Percentiles rank a stretch among this genome's conserved stretches.
Conservation (phyloP, 2,329 filamentous ascomycete genomes). For the Aspergillus alliaceus region DNA sequence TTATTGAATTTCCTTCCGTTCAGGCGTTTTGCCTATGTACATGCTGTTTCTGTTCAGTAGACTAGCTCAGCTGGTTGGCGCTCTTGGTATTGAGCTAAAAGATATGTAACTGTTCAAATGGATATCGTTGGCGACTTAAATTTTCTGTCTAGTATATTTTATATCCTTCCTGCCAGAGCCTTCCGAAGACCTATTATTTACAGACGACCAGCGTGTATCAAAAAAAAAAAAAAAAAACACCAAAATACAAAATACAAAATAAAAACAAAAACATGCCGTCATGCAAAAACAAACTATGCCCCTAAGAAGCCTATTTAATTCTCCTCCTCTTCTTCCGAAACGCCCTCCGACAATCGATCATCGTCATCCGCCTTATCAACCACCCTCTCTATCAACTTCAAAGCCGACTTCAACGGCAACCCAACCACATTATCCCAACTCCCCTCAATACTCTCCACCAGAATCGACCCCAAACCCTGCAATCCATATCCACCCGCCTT, state of each 20-base stretch:
- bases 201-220: conserved; percentile 12
- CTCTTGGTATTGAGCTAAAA: conserved; percentile 23
- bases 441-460: conserved; percentile 88
- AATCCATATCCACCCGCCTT: conserved; percentile 96
- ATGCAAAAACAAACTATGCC: not conserved
- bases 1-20: conserved; percentile 28
- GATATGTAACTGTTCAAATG: conserved; percentile 14
- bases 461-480: conserved; percentile 80
- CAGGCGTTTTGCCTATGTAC: conserved; percentile 36
- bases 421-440: conserved; percentile 93
- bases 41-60: conserved; percentile 27
- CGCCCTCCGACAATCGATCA: conserved; percentile 50
- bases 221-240: too few relatives aligned
- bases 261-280: conserved; percentile 12
- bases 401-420: conserved; percentile 73
- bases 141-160: not conserved
- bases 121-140: not conserved
- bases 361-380: conserved; percentile 71
- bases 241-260: too few relatives aligned
- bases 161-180: not conserved
- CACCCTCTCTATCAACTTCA: conserved; percentile 86
- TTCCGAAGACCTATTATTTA: not conserved
- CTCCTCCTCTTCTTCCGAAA: conserved; percentile 22
- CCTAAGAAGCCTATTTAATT: not conserved
- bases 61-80: conserved; percentile 11